These are phyloP conservation scores for Glonium stellatum DNA, from an alignment of 495 filamentous ascomycete genomes.

Conservation along the genomic window DNA sequence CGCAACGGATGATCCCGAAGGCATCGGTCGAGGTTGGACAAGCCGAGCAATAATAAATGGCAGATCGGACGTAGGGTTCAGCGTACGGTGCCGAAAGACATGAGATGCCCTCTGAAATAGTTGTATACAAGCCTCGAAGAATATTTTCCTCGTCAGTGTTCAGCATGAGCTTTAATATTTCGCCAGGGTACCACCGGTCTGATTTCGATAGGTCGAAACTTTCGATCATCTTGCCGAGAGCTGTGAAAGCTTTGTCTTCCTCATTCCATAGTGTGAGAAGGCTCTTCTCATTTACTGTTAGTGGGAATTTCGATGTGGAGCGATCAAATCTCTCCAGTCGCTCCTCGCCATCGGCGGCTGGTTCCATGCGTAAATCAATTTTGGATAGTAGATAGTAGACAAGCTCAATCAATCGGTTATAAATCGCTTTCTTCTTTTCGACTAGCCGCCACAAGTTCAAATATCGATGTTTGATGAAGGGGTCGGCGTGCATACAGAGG, in stretches of 20 bases:
- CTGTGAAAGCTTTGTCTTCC: conserved; percentile 9
- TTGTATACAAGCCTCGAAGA: conserved; percentile 1
- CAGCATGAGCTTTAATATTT: conserved; percentile 23
- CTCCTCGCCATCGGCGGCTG: background rate
- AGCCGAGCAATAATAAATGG: conserved; percentile 18
- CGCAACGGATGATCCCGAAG: conserved; percentile 8
- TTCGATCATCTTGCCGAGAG: conserved; percentile 25
- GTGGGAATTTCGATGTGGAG: conserved; percentile 11
- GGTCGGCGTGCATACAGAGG: conserved; percentile 18
- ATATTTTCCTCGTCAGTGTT: conserved; percentile 1
- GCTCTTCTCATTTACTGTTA: conserved; percentile 8
- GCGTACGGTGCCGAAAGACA: conserved; percentile 5
- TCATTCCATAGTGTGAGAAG: conserved; percentile 16
- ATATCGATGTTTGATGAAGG: conserved; percentile 1
- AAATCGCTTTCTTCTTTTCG: conserved; percentile 19
- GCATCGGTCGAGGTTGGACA: conserved; percentile 2
- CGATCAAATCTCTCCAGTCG: conserved; percentile 19
- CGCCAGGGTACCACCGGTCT: conserved; percentile 19
- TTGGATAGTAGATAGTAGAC: conserved; percentile 18
- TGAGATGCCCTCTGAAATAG: conserved; percentile 16
- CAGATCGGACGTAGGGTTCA: conserved; percentile 20
- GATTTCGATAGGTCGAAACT: conserved; percentile 19
- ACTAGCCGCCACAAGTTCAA: conserved; percentile 21
- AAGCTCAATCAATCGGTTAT: conserved; percentile 18
- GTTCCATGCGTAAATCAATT: conserved; percentile 16